Evolutionary conservation across 2,329 filamentous ascomycete species (phyloP).

Genomic region (Colletotrichum lentis): DNA sequence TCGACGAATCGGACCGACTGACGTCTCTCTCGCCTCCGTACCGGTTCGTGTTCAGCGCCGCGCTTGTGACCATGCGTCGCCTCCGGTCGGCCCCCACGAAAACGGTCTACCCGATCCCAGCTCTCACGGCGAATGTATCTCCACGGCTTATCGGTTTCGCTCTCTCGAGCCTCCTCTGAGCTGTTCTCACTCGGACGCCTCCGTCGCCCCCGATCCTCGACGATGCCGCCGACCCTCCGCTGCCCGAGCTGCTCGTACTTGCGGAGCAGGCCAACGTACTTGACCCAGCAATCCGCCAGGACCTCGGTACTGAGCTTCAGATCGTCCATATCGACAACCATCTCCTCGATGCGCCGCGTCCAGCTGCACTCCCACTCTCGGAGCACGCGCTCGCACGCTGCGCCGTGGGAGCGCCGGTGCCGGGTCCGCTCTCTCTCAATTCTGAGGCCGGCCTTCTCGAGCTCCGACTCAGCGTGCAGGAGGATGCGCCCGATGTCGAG

Average conservation of each 20-base stretch:
- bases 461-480: slow-evolving; percentile 9
- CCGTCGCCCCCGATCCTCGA: slow-evolving; percentile 10
- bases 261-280: slow-evolving; percentile 27
- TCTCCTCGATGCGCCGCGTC: slow-evolving; percentile 2
- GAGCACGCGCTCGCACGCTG: neutral
- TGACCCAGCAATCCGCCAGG: slow-evolving; percentile 26
- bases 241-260: slow-evolving; percentile 29
- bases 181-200: neutral
- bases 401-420: slow-evolving; percentile 16
- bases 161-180: neutral
- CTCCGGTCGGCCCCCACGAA: neutral
- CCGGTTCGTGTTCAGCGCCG: neutral
- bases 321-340: slow-evolving; percentile 21
- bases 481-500: slow-evolving; percentile 31
- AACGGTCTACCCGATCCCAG: neutral
- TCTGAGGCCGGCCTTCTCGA: slow-evolving; percentile 19
- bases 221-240: slow-evolving; percentile 19
- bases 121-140: slow-evolving; percentile 3
- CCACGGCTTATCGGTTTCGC: neutral
- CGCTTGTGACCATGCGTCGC: neutral
- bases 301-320: slow-evolving; percentile 24
- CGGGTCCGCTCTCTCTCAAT: slow-evolving; percentile 10
- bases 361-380: slow-evolving; percentile 18
- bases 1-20: neutral
- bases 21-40: neutral